Conservation (phyloP, 768 basidiomycete genomes). For the Lactarius trivialis region DNA sequence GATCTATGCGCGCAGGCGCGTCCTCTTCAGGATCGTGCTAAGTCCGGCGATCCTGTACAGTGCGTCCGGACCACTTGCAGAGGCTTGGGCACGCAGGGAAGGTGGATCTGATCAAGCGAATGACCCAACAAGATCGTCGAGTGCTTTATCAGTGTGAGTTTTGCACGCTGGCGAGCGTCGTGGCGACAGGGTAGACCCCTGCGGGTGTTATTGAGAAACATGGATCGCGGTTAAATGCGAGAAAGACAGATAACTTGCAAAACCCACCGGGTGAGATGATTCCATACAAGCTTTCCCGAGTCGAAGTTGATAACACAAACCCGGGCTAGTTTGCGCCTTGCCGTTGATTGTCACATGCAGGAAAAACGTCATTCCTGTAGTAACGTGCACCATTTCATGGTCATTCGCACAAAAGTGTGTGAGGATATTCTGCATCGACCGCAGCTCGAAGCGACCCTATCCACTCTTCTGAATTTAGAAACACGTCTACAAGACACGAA, state of each 20-base stretch:
- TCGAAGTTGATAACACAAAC: slow-evolving; percentile 78
- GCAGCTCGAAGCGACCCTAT: too few relatives aligned
- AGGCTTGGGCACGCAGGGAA: slow-evolving; percentile 78
- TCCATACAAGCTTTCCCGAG: slow-evolving; percentile 68
- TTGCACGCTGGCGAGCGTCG: slow-evolving; percentile 77
- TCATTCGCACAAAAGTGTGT: slow-evolving; percentile 75
- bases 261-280: slow-evolving; percentile 84
- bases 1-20: slow-evolving; percentile 78
- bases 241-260: not conserved
- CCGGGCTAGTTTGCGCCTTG: slow-evolving; percentile 79
- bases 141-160: slow-evolving; percentile 47
- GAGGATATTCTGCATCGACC: slow-evolving; percentile 17
- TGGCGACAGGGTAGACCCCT: slow-evolving; percentile 59
- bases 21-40: slow-evolving; percentile 91
- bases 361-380: not conserved
- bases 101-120: slow-evolving; percentile 91
- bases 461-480: too few relatives aligned
- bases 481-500: slow-evolving; percentile 51
- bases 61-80: slow-evolving; percentile 85
- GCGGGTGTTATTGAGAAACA: slow-evolving; percentile 90
- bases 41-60: slow-evolving; percentile 80
- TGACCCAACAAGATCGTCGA: slow-evolving; percentile 87
- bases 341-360: slow-evolving; percentile 88
- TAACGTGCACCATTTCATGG: slow-evolving; percentile 85
- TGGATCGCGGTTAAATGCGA: not conserved